Percentiles rank a stretch among this genome's conserved stretches.
Conservation (phyloP, 352 stramenopile species). For the Globisporangium spiculum region DNA sequence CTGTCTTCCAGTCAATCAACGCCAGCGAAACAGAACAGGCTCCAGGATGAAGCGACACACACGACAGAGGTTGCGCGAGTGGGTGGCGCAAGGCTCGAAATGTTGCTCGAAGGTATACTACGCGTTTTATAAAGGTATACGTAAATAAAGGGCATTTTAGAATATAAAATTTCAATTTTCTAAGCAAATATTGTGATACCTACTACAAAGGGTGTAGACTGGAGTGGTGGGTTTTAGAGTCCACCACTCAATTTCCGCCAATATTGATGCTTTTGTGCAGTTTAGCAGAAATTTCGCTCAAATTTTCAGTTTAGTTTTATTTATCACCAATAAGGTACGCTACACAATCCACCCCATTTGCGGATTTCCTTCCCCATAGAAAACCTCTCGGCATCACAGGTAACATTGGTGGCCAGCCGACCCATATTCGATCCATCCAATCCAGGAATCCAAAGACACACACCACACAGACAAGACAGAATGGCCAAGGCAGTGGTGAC, state of each 20-base stretch:
- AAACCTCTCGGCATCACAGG: neutral
- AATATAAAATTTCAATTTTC: no score
- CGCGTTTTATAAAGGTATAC: neutral
- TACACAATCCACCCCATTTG: neutral
- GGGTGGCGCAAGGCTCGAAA: slow-evolving; percentile 1
- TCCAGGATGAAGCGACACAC: neutral
- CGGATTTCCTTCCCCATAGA: neutral
- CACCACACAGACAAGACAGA: slow-evolving; percentile 15
- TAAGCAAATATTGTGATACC: neutral
- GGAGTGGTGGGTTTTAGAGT: neutral
- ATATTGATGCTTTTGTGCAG: neutral
- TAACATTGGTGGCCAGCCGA: slow-evolving; percentile 10
- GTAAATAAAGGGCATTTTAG: neutral
- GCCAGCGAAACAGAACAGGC: neutral
- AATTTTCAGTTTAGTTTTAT: no score
- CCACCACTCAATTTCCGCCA: slow-evolving; percentile 9
- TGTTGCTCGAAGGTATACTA: neutral
- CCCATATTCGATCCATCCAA: slow-evolving; percentile 9
- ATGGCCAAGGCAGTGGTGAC: slow-evolving; percentile 87
- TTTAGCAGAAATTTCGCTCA: neutral
- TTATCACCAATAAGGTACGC: neutral
- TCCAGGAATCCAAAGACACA: slow-evolving; percentile 1
- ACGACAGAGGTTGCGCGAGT: slow-evolving; percentile 4
- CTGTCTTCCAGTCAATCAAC: slow-evolving; percentile 14
- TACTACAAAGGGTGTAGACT: neutral